phyloP scores from a whole-genome alignment of 108 stramenopile species.

The Skeletonema marinoi region DNA sequence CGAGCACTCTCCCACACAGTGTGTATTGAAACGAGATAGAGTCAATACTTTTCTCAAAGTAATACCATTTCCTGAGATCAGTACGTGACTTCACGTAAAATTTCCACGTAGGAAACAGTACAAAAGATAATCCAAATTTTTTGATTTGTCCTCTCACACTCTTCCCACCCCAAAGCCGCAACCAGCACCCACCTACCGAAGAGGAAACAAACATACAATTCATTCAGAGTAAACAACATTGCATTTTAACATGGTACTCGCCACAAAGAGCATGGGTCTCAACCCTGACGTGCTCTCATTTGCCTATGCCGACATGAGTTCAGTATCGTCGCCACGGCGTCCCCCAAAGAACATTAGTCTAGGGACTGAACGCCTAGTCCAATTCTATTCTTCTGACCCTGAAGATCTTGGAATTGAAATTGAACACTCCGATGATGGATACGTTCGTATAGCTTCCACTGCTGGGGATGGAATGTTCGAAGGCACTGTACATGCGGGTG shows the following conservation, averaged over 20 bases:
- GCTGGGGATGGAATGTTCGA: conserved; percentile 17
- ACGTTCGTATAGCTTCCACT: conserved; percentile 24
- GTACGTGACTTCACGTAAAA: no score
- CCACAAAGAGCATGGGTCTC: not conserved
- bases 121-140: no score
- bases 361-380: conserved; percentile 33
- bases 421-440: conserved; percentile 31
- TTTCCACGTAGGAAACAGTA: no score
- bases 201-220: no score
- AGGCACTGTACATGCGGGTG: conserved; percentile 64
- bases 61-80: no score
- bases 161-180: no score
- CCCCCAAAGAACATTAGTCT: not conserved
- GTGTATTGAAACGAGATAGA: no score
- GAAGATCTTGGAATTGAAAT: conserved; percentile 15
- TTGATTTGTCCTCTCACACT: no score
- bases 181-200: no score
- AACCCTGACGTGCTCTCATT: conserved; percentile 2
- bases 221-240: no score
- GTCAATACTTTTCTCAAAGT: no score
- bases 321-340: not conserved
- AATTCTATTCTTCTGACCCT: conserved; percentile 33
- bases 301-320: not conserved
- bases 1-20: no score
- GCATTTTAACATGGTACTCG: not conserved